A percentile compares a stretch with the other conserved stretches of the same genome.
phyloP scores from a whole-genome alignment of 768 basidiomycete genomes.

The Collybia nuda region DNA sequence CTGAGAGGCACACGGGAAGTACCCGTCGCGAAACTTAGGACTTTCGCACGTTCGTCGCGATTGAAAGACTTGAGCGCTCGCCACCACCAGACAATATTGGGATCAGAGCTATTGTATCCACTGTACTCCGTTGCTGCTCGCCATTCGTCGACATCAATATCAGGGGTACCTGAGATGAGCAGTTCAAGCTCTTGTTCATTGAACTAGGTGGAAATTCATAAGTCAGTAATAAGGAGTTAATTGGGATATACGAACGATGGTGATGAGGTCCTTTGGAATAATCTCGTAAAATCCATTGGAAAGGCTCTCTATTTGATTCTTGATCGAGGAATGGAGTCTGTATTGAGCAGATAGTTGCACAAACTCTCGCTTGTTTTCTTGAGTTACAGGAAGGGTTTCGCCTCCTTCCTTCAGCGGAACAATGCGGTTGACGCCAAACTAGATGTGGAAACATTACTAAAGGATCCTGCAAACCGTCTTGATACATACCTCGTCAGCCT shows the following conservation, averaged over 20 bases:
- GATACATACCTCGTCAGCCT: conserved; percentile 83
- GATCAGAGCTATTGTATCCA: conserved; percentile 84
- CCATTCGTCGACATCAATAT: conserved; percentile 98
- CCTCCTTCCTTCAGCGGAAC: conserved; percentile 87
- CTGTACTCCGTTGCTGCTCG: conserved; percentile 89
- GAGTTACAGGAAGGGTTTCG: conserved; percentile 81
- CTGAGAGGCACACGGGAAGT: conserved; percentile 91
- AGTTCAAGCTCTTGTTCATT: conserved; percentile 94
- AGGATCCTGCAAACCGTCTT: not conserved
- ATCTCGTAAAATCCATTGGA: conserved; percentile 95
- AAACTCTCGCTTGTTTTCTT: conserved; percentile 96
- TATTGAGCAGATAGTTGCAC: conserved; percentile 95
- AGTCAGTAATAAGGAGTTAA: conserved; percentile 1
- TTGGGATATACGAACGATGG: conserved; percentile 63
- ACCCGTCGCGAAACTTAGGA: conserved; percentile 95
- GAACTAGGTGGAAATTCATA: conserved; percentile 51
- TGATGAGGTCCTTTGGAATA: conserved; percentile 92
- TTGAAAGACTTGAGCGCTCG: conserved; percentile 96
- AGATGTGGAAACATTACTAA: conserved; percentile 9
- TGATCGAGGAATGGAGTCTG: conserved; percentile 89
- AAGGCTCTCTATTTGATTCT: conserved; percentile 91
- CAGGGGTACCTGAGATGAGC: conserved; percentile 95
- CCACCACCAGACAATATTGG: conserved; percentile 99
- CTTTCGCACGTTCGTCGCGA: conserved; percentile 94
- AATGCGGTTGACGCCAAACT: conserved; percentile 92